phyloP scores from a whole-genome alignment of 2,329 filamentous ascomycete species.

The Elsinoe fawcettii region DNA sequence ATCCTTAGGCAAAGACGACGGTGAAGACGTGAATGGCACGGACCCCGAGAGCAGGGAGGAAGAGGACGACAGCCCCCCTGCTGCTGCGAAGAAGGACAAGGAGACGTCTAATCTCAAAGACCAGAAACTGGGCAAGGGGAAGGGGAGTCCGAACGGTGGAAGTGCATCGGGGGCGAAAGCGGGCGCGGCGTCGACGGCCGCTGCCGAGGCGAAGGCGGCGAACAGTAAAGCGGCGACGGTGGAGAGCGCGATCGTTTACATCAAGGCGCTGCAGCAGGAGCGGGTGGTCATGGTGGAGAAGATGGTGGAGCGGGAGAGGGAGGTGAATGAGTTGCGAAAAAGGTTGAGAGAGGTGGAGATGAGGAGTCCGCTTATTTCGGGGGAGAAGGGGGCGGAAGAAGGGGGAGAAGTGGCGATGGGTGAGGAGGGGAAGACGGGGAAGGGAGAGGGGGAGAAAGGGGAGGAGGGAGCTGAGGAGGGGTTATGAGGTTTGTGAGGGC shows the following conservation, averaged over 20 bases:
- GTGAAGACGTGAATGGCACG: slow-evolving; percentile 38
- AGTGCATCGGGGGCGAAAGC: not conserved
- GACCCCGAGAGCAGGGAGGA: slow-evolving; percentile 36
- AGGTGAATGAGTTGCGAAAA: slow-evolving; percentile 22
- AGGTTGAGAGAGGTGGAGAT: slow-evolving; percentile 10
- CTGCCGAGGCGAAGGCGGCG: slow-evolving; percentile 42
- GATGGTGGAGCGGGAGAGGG: slow-evolving; percentile 25
- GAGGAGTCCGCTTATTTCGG: not conserved
- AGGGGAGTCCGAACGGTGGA: not conserved
- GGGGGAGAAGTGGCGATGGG: not conserved
- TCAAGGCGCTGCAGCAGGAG: slow-evolving; percentile 68
- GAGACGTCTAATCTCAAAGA: no score
- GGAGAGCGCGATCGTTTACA: slow-evolving; percentile 94
- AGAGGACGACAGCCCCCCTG: slow-evolving; percentile 26
- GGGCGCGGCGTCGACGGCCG: slow-evolving; percentile 19
- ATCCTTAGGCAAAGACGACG: slow-evolving; percentile 15
- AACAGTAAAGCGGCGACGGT: slow-evolving; percentile 95
- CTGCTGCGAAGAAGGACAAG: no score
- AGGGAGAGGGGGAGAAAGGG: not conserved
- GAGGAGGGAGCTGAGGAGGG: not conserved
- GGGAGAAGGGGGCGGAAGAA: not conserved
- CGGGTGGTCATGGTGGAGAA: slow-evolving; percentile 19
- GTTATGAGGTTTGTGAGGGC: not conserved
- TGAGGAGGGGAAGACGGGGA: not conserved
- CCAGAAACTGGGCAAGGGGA: no score